phyloP scores from a whole-genome alignment of 768 basidiomycete species.

The Naganishia onofrii region DNA sequence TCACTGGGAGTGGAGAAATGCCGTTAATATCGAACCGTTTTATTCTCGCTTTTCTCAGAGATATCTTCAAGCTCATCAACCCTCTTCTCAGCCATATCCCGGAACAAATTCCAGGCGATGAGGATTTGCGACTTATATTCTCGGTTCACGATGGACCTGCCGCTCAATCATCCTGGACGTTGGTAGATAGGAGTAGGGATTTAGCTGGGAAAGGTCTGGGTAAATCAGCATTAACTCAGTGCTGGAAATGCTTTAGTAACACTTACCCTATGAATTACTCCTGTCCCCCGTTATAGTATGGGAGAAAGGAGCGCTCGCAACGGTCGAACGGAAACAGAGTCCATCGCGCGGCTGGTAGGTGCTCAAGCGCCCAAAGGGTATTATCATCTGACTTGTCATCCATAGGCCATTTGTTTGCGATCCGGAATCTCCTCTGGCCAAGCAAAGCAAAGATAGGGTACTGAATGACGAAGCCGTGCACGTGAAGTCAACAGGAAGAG shows the following conservation, averaged over 20 bases:
- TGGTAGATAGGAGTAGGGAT: conserved; percentile 10
- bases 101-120: not conserved
- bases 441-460: conserved; percentile 1
- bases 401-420: conserved; percentile 21
- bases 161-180: conserved; percentile 9
- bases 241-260: no score
- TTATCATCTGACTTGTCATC: not conserved
- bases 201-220: not conserved
- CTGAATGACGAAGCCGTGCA: conserved; percentile 10
- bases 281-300: conserved; percentile 15
- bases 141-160: conserved; percentile 23
- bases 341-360: conserved; percentile 25
- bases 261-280: no score
- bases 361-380: not conserved
- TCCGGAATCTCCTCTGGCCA: conserved; percentile 16
- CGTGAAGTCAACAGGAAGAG: not conserved
- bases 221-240: not conserved
- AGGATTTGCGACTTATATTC: conserved; percentile 18
- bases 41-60: not conserved
- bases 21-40: not conserved
- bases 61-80: not conserved
- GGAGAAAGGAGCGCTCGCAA: not conserved
- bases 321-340: not conserved
- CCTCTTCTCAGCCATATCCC: conserved; percentile 18
- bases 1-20: not conserved